Percentiles rank a stretch among this genome's conserved stretches.
Conservation (phyloP, 2,329 filamentous ascomycete genomes). For the Chaetomium olivaceum region DNA sequence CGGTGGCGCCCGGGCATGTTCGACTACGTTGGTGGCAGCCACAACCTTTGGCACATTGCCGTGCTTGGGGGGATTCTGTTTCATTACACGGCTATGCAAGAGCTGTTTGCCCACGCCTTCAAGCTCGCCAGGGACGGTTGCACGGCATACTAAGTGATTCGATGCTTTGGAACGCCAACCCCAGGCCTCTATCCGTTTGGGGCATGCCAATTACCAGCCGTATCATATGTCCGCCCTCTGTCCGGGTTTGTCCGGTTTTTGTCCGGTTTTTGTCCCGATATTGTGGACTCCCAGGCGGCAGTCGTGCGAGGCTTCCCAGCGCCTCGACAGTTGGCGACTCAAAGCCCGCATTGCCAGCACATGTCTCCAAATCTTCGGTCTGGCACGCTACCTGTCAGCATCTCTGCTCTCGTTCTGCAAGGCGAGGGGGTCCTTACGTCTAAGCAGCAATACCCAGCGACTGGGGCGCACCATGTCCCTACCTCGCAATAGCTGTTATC, state of each 20-base stretch:
- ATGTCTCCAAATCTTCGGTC: conserved; percentile 40
- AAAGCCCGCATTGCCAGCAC: conserved; percentile 35
- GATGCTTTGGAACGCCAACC: not conserved
- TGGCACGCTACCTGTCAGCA: conserved; percentile 28
- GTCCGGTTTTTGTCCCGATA: not conserved
- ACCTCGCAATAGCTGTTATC: conserved; percentile 41
- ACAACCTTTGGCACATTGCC: conserved; percentile 97
- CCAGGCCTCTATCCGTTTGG: not conserved
- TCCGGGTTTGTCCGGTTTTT: not conserved
- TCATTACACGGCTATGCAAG: conserved; percentile 94
- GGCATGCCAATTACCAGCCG: not conserved
- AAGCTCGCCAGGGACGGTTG: conserved; percentile 63
- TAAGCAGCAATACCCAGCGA: conserved; percentile 42
- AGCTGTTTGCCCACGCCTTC: conserved; percentile 83
- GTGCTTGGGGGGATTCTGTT: conserved; percentile 96
- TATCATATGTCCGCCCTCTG: not conserved
- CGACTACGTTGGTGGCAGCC: conserved; percentile 91
- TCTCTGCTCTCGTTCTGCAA: not conserved
- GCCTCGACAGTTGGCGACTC: not conserved
- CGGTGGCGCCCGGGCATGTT: conserved; percentile 90
- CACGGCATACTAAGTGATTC: conserved; percentile 48
- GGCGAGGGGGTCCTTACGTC: conserved; percentile 36
- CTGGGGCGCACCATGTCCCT: conserved; percentile 42
- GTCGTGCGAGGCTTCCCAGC: not conserved
- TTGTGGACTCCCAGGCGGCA: not conserved